Percentiles rank a stretch among this genome's conserved stretches.
Conservation (phyloP, 2,329 filamentous ascomycete genomes). For the Nannizziopsis barbatae region DNA sequence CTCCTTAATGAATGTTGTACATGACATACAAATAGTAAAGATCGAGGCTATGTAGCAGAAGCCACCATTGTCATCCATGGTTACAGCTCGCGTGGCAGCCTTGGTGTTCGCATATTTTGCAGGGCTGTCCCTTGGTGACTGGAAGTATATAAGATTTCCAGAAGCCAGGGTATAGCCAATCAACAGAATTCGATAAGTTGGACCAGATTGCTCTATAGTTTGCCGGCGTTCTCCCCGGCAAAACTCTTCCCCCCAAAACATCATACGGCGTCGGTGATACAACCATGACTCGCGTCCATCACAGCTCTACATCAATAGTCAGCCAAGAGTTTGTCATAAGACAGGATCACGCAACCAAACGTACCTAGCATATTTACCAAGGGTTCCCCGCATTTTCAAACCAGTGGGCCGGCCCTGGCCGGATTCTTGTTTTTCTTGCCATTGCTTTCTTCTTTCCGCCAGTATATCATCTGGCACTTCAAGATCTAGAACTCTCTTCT, state of each 20-base stretch:
- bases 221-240: not conserved
- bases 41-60: too few relatives aligned
- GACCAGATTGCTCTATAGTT: too few relatives aligned
- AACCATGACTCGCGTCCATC: constrained; percentile 39
- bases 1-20: too few relatives aligned
- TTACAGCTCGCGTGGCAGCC: too few relatives aligned
- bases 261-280: constrained; percentile 34
- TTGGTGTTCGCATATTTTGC: too few relatives aligned
- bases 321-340: not conserved
- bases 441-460: constrained; percentile 45
- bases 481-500: constrained; percentile 32
- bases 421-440: constrained; percentile 41
- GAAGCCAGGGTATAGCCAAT: too few relatives aligned
- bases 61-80: too few relatives aligned
- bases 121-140: too few relatives aligned
- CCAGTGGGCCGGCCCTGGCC: constrained; percentile 41
- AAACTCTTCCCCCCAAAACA: not conserved
- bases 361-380: constrained; percentile 56
- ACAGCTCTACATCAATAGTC: constrained; percentile 25
- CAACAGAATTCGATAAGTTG: too few relatives aligned
- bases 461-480: constrained; percentile 47
- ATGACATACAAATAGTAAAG: too few relatives aligned
- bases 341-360: constrained; percentile 1
- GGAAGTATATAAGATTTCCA: too few relatives aligned
- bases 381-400: constrained; percentile 50